A percentile compares a stretch with the other conserved stretches of the same genome.
These are phyloP conservation scores for Alnus glutinosa DNA, from an alignment of 306 rosid genomes.

Conservation along the genomic window DNA sequence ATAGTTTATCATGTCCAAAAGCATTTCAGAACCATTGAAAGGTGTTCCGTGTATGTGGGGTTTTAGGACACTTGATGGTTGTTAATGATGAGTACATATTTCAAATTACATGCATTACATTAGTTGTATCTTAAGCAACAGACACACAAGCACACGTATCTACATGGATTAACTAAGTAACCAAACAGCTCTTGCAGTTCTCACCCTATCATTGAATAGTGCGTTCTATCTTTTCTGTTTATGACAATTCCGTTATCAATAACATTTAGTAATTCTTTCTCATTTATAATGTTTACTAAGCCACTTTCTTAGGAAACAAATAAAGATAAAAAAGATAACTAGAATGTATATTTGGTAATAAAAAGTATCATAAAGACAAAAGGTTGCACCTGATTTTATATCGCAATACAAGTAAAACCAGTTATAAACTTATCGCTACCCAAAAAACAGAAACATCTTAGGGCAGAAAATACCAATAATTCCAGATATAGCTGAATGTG, in stretches of 20 bases:
- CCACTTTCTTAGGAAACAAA: background rate
- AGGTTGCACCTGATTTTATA: background rate
- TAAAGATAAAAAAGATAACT: background rate
- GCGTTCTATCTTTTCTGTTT: background rate
- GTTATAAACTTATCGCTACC: background rate
- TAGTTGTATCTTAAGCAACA: background rate
- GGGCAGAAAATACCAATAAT: slow-evolving; percentile 52
- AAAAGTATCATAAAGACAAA: background rate
- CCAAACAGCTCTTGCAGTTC: background rate
- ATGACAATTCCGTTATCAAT: background rate
- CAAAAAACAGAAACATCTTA: background rate
- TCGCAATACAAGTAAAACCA: background rate
- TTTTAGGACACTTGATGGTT: background rate
- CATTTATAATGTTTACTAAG: background rate
- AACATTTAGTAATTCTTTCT: background rate
- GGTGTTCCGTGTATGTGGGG: background rate
- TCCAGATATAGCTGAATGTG: slow-evolving; percentile 80
- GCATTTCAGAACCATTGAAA: background rate
- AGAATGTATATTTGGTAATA: background rate
- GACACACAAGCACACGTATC: background rate
- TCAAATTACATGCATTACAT: background rate
- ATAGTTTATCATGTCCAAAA: too few relatives aligned
- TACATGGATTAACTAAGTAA: background rate
- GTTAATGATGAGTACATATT: background rate
- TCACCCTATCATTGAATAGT: background rate